Base-by-base conservation (phyloP, 1,284 basidiomycete genomes). In the Papiliotrema laurentii region DNA sequence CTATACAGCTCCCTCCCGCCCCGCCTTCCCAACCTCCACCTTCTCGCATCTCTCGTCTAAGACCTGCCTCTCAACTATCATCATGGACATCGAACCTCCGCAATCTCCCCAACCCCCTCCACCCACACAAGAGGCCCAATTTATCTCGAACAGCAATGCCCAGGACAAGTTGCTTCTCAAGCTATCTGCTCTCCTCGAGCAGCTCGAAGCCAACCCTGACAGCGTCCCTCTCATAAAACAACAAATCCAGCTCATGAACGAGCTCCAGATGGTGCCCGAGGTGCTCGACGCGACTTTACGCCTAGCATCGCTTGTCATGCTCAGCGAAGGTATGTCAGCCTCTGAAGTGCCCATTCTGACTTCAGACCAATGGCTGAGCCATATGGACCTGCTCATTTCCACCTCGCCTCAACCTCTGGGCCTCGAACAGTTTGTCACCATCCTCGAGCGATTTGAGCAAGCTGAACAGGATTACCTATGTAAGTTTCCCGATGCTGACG, bases 401-500 rank as follows among this genome's bases (percentile, higher is more conserved):
- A n/a, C 50, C 10, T 16, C 53, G 9, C 14, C 43, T 16, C 33
- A 39, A 21, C 55, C 55, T 1, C 37, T 65, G 4, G 57, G 45
- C n/a, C 46, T 68, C 9, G 78, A 81, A 41, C 79, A 77, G 13
- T 74, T 83, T 21, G 63, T 79, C 36, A 80, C 83, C 40, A 67
- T 88, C 11, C 69, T 87, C 49, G 78, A 79, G n/a, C 57, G 83
- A 39, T 90, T 85, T 64, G 71, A 77, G 37, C 79, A 77, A 39
- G 88, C 89, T 16, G 86, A 89, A 66, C 73, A 71, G 16, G 89
- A 92, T 61, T 91, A 91, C 65, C 64, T 89, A 26, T 90, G 89
- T 91, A 68, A 71, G 87, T 70, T 48, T 54, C 39, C 59, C 51
- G 47, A n/a, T 21, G 16, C 27, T 26, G 18, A 31, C 34, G 28